A percentile compares a stretch with the other conserved stretches of the same genome.
Evolutionary conservation across 768 basidiomycete genomes (phyloP).

Genomic region (Phlebiopsis flavidoalba): DNA sequence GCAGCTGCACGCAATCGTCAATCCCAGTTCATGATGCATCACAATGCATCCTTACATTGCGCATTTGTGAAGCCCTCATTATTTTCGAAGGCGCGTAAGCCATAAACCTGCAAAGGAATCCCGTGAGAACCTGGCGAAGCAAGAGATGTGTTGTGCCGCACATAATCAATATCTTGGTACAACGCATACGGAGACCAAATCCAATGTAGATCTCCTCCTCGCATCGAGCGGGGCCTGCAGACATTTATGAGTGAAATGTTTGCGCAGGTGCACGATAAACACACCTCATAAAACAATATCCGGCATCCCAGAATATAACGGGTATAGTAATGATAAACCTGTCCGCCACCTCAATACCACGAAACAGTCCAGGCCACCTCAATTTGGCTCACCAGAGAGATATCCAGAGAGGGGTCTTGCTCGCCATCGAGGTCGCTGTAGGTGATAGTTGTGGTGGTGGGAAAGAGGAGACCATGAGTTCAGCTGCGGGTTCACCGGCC

Average conservation of each 20-base stretch:
- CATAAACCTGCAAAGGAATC: slow-evolving; percentile 55
- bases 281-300: slow-evolving; percentile 79
- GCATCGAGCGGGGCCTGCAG: slow-evolving; percentile 76
- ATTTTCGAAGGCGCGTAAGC: slow-evolving; percentile 53
- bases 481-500: background rate
- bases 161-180: slow-evolving; percentile 61
- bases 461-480: background rate
- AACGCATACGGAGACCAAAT: slow-evolving; percentile 81
- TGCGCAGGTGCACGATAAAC: slow-evolving; percentile 13
- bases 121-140: slow-evolving; percentile 1
- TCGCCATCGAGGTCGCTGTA: slow-evolving; percentile 4
- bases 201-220: slow-evolving; percentile 87
- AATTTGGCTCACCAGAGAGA: slow-evolving; percentile 10
- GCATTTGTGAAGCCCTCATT: slow-evolving; percentile 83
- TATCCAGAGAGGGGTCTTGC: slow-evolving; percentile 10
- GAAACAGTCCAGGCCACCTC: background rate
- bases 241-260: background rate
- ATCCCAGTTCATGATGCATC: background rate
- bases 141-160: slow-evolving; percentile 17
- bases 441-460: slow-evolving; percentile 9
- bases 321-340: slow-evolving; percentile 64
- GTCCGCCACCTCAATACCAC: background rate
- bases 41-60: slow-evolving; percentile 50
- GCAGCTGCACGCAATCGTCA: slow-evolving; percentile 42
- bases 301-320: slow-evolving; percentile 73